Evolutionary conservation across 768 basidiomycete species (phyloP), one percentile per base, ranked within the genome.

Genomic region (Amanita fuliginea): DNA sequence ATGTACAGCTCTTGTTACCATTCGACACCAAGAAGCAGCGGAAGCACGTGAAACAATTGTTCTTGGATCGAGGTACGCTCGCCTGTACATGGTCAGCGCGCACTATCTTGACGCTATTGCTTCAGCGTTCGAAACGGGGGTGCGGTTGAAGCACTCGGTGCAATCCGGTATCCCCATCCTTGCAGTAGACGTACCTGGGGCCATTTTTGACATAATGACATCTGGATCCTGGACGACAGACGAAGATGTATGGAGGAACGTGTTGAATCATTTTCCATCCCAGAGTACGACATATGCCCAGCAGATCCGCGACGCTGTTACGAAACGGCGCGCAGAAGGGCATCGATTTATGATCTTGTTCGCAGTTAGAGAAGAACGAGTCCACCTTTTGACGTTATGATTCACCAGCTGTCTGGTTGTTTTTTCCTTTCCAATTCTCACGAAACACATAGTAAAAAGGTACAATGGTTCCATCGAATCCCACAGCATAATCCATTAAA

Each of bases 1-100:
- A 79, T 6, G 72, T 86, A 19, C 80, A 86, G 30, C 71, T 87
- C 18, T 53, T 87, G 6, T 73, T 88, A 2, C 82, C 85, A 0
- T 64, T 72, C 7, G 87, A 88, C 56, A 63, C 73, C 6, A 86
- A 85, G 70, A 88, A 87, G 57, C 80, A 82, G 52, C 74, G 82
- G 40, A 88, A 81, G 59, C 75, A 78, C 24, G 75, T 78, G 28
- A 86, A 85, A 58, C 76, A 84, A 34, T 71, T 86, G 30, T 78
- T 82, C 55, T 58, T 77, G 37, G 84, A 87, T 53, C 73, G 79
- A 69, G 83, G 84, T 86, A 53, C 6, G 67, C 50, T 52, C 11
- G 6, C 7, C 36, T 48, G 40, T 30, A 21, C 4, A 16, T 18
- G 26, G 16, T n/a, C 14, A 46, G 7, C 16, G 28, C 10, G 6